Base-by-base conservation (phyloP, 2,329 filamentous ascomycete genomes). In the Hypoxylon sp. region DNA sequence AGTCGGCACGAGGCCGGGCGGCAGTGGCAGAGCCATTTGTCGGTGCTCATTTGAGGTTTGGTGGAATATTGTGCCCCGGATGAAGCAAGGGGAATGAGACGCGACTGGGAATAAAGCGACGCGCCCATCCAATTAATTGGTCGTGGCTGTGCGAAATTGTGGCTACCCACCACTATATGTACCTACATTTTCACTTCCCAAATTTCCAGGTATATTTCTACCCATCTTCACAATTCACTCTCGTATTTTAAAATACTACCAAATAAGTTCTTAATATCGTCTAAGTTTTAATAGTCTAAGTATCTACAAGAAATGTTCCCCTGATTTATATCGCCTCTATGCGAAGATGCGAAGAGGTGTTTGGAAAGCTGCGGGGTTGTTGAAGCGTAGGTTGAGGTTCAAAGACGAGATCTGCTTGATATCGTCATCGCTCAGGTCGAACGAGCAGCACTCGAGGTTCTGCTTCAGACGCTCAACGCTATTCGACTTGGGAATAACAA, bases 1-100 rank as follows among this genome's bases (percentile, higher is more conserved):
- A 70, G 92, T 86, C 65, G 96, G 93, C 74, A 92, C 91, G 48
- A 98, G 86, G 79, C 91, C 82, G 1, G 75, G 68, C 11, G 74
- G 74, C 28, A 77, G 58, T 28, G 76, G 75, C 25, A 78, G 74
- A 30, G 77, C 77, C 77, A 79, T 76, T 68, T 30, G 25, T 25
- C 9, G 19, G 19, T n/a, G 28, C n/a, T 50, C 53, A 63, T 68
- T 65, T 30, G 59, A 65, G 32, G 41, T 59, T 60, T 63, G 48
- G 5, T 48, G 50, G 25, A 30, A 21, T 30, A 30, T 50, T 50
- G 19, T 36, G 17, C 32, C 38, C 21, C 5, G 56, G 32, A 25
- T 51, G 14, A 59, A 64, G 43, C 30, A 50, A 21, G n/a, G n/a
- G n/a, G 25, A 38, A 41, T 19, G 23, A 56, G 45, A 65, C 67